Percentiles rank a stretch among this genome's conserved stretches.
These are phyloP conservation scores for Argentina anserina DNA, from an alignment of 306 rosid species.

Conservation along the genomic window DNA sequence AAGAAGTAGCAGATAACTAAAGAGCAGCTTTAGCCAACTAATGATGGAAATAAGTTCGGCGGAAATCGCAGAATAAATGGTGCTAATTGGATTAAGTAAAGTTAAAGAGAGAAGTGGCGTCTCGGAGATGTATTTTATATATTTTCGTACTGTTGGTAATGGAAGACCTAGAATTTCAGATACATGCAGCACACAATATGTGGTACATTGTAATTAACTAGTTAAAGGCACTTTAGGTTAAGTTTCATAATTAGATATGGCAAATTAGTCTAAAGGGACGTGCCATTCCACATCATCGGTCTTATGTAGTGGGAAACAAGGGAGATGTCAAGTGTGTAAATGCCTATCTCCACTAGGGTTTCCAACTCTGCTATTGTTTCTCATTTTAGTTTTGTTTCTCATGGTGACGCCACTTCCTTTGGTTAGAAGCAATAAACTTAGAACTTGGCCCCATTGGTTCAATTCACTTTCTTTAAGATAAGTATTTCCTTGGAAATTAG, in stretches of 20 bases:
- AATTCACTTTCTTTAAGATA: background rate
- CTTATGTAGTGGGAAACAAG: slow-evolving; percentile 32
- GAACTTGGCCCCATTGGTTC: background rate
- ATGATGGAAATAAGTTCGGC: background rate
- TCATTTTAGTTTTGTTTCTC: slow-evolving; percentile 17
- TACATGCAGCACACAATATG: background rate
- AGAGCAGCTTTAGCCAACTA: slow-evolving; percentile 5
- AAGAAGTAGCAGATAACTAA: background rate
- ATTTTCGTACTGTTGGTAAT: background rate
- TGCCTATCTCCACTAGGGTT: slow-evolving; percentile 6
- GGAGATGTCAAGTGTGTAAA: slow-evolving; percentile 13
- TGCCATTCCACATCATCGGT: slow-evolving; percentile 26
- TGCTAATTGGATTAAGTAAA: slow-evolving; percentile 11
- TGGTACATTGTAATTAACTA: background rate
- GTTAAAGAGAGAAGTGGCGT: slow-evolving; percentile 20
- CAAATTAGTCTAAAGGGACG: slow-evolving; percentile 15
- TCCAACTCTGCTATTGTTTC: background rate
- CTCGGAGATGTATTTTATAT: slow-evolving; percentile 15
- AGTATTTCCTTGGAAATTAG: background rate
- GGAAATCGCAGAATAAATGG: background rate
- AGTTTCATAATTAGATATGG: background rate
- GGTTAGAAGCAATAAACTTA: background rate
- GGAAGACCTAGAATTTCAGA: slow-evolving; percentile 11
- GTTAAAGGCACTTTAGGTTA: background rate
- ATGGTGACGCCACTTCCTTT: background rate